Evolutionary conservation across 257 asterid species (phyloP).

Genomic region (Primulina eburnea): DNA sequence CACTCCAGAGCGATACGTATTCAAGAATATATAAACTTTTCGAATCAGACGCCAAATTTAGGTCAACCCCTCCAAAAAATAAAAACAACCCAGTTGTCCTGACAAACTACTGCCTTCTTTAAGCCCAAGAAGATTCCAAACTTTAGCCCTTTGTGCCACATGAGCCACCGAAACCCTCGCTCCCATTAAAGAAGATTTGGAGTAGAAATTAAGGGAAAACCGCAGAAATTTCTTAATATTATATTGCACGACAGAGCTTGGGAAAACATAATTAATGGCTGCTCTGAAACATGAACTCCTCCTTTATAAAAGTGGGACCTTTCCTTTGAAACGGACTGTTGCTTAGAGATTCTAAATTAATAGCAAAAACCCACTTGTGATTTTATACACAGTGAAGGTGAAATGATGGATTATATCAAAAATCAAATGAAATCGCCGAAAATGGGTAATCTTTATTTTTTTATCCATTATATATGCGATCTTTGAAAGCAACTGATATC

Average conservation of each 20-base stretch:
- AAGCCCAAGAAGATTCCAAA: conserved; percentile 70
- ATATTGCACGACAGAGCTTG: conserved; percentile 16
- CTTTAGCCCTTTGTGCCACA: conserved; percentile 38
- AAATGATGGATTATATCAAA: conserved; percentile 7
- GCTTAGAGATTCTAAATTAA: conserved; percentile 39
- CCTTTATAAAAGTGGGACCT: conserved; percentile 41
- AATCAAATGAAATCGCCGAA: background rate
- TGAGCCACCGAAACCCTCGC: conserved; percentile 27
- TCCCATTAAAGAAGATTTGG: conserved; percentile 19
- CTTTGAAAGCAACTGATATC: conserved; percentile 41
- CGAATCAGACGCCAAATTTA: conserved; percentile 38
- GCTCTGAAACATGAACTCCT: conserved; percentile 43
- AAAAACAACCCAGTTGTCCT: conserved; percentile 41
- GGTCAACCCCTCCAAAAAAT: conserved; percentile 67
- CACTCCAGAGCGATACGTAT: conserved; percentile 32
- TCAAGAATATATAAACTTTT: conserved; percentile 13
- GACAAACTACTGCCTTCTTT: conserved; percentile 39
- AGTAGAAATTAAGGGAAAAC: conserved; percentile 18
- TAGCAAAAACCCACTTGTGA: conserved; percentile 19
- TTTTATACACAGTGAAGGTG: too few species aligned
- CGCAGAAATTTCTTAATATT: conserved; percentile 2
- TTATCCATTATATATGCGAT: conserved; percentile 6
- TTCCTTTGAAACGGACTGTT: conserved; percentile 50
- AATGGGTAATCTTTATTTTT: background rate
- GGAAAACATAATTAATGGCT: conserved; percentile 40